phyloP scores from a whole-genome alignment of 2,329 filamentous ascomycete species.

The Triangularia verruculosa region DNA sequence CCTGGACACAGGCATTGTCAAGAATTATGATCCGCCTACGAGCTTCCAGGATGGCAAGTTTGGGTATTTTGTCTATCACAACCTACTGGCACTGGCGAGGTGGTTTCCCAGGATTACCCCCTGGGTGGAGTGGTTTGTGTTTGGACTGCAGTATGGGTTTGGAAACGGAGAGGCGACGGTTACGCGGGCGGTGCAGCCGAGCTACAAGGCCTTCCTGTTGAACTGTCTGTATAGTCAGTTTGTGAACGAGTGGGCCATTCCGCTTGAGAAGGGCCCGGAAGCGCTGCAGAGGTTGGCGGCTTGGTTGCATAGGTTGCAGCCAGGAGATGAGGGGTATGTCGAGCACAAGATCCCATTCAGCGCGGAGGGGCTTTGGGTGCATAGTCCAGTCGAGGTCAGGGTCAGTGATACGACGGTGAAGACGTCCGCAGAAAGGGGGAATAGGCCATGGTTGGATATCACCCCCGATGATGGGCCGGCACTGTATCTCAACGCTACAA shows the following conservation, averaged over 20 bases:
- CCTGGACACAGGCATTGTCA: conserved; percentile 43
- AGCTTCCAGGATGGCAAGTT: conserved; percentile 80
- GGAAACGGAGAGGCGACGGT: conserved; percentile 54
- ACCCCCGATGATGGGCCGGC: conserved; percentile 61
- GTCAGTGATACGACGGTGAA: conserved; percentile 59
- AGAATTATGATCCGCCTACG: conserved; percentile 52
- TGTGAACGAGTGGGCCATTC: conserved; percentile 97
- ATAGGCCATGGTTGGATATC: conserved; percentile 54
- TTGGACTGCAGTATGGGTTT: conserved; percentile 97
- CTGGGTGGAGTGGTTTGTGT: conserved; percentile 93
- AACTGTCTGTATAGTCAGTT: conserved; percentile 98
- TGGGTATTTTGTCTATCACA: conserved; percentile 89
- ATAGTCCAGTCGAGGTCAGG: conserved; percentile 75
- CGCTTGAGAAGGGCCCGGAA: conserved; percentile 80
- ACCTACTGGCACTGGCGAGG: conserved; percentile 77
- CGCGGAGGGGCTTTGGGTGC: conserved; percentile 66
- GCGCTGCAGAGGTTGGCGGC: conserved; percentile 77
- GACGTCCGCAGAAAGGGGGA: conserved; percentile 28
- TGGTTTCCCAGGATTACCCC: conserved; percentile 77
- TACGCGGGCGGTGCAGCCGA: conserved; percentile 73
- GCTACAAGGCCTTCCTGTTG: conserved; percentile 80
- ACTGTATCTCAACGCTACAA: conserved; percentile 75
- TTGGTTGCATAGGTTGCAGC: conserved; percentile 67
- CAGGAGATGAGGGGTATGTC: conserved; percentile 59
- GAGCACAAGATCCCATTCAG: conserved; percentile 66